phyloP scores from a whole-genome alignment of 1,139 yeast genomes.

The Hemisphaericaspora lyxosophila region DNA sequence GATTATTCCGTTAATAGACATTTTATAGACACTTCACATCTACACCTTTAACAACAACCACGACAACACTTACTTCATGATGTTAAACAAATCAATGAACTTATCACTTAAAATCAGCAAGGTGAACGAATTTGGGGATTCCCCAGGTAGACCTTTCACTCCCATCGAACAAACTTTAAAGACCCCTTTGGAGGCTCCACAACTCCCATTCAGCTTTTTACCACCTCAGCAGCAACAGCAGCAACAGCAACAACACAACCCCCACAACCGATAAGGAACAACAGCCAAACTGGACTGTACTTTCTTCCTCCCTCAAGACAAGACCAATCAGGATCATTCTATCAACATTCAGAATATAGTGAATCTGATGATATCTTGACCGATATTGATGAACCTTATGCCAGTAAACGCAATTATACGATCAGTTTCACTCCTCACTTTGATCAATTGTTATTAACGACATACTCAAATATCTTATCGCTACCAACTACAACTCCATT shows the following conservation, averaged over 20 bases:
- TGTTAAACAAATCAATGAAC: constrained; percentile 27
- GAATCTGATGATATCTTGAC: constrained; percentile 47
- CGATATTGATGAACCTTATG: constrained; percentile 37
- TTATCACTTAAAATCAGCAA: constrained; percentile 20
- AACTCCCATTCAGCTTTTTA: neutral
- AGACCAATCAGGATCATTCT: constrained; percentile 15
- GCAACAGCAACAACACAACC: constrained; percentile 10
- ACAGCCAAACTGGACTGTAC: neutral
- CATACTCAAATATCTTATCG: constrained; percentile 37
- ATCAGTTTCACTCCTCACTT: constrained; percentile 37
- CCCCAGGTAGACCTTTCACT: constrained; percentile 43
- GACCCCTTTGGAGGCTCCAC: constrained; percentile 40
- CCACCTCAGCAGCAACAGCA: constrained; percentile 15
- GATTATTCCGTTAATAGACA: neutral
- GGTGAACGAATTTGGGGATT: constrained; percentile 29
- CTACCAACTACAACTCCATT: constrained; percentile 51
- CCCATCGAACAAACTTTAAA: constrained; percentile 47
- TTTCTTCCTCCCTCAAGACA: neutral
- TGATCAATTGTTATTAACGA: constrained; percentile 38
- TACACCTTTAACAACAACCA: neutral
- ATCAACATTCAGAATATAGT: constrained; percentile 33
- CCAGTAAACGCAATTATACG: constrained; percentile 30
- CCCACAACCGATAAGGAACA: neutral
- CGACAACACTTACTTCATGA: constrained; percentile 6
- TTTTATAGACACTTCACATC: neutral